Evolutionary conservation across 2,329 filamentous ascomycete species (phyloP).

Genomic region (Cladophialophora immunda): DNA sequence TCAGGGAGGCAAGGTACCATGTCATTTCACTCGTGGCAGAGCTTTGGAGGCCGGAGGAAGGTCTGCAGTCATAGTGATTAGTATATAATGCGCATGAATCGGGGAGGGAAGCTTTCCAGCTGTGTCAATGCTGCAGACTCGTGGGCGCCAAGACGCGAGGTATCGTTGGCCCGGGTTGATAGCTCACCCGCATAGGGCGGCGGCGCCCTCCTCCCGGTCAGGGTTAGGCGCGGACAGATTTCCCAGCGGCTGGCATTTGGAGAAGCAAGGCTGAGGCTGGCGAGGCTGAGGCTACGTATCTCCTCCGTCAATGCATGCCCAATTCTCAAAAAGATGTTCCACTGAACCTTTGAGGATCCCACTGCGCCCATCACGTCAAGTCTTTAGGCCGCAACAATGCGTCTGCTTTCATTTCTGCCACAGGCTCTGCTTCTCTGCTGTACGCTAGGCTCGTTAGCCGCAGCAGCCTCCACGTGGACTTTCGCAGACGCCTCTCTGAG

Average conservation of each 20-base stretch:
- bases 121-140: too few species aligned
- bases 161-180: too few species aligned
- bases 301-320: slow-evolving; percentile 6
- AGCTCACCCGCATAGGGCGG: too few species aligned
- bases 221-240: too few species aligned
- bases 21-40: too few species aligned
- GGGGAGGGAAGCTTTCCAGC: too few species aligned
- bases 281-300: slow-evolving; percentile 25
- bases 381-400: slow-evolving; percentile 22
- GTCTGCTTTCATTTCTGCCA: slow-evolving; percentile 31
- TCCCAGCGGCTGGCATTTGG: slow-evolving; percentile 15
- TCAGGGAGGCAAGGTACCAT: too few species aligned
- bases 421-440: slow-evolving; percentile 31
- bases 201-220: too few species aligned
- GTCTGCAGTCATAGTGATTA: too few species aligned
- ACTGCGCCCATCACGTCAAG: not conserved
- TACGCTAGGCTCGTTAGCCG: slow-evolving; percentile 34
- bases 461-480: slow-evolving; percentile 65
- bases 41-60: too few species aligned
- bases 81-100: too few species aligned
- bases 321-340: not conserved
- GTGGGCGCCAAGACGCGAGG: too few species aligned
- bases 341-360: not conserved
- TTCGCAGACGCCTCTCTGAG: slow-evolving; percentile 71
- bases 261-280: slow-evolving; percentile 11